phyloP scores from a whole-genome alignment of 2,329 filamentous ascomycete species.

The Alternaria brassicae region DNA sequence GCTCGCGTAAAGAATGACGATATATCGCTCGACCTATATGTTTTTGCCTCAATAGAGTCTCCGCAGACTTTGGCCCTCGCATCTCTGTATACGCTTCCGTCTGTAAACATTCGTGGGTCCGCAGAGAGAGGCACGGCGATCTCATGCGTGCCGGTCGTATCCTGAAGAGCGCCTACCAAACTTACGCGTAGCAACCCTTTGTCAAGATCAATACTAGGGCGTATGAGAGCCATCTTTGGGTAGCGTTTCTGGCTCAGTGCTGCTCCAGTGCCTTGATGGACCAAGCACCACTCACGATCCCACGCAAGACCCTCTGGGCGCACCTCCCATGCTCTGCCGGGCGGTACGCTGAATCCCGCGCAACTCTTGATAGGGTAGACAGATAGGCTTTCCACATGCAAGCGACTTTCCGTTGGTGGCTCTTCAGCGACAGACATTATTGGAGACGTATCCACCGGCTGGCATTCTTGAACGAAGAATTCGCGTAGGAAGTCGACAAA shows the following conservation, averaged over 20 bases:
- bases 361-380: constrained; percentile 97
- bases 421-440: constrained; percentile 29
- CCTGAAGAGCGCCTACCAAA: constrained; percentile 53
- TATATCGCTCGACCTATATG: constrained; percentile 71
- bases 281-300: constrained; percentile 96
- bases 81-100: constrained; percentile 48
- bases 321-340: constrained; percentile 73
- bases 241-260: constrained; percentile 89
- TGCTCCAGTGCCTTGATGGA: constrained; percentile 84
- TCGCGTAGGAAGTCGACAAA: constrained; percentile 73
- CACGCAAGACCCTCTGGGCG: constrained; percentile 83
- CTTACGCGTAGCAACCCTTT: constrained; percentile 69
- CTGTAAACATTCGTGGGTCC: constrained; percentile 66
- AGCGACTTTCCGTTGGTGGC: constrained; percentile 37
- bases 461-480: constrained; percentile 51
- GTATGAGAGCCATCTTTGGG: constrained; percentile 84
- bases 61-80: constrained; percentile 78
- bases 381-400: constrained; percentile 57
- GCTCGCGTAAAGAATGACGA: constrained; percentile 78
- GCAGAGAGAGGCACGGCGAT: constrained; percentile 68
- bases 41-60: constrained; percentile 73
- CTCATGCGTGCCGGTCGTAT: constrained; percentile 43
- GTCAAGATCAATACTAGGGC: constrained; percentile 75
- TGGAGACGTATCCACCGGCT: constrained; percentile 23
- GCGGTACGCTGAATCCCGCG: constrained; percentile 75